phyloP scores from a whole-genome alignment of 1,139 yeast genomes.

The Candida smagusa region DNA sequence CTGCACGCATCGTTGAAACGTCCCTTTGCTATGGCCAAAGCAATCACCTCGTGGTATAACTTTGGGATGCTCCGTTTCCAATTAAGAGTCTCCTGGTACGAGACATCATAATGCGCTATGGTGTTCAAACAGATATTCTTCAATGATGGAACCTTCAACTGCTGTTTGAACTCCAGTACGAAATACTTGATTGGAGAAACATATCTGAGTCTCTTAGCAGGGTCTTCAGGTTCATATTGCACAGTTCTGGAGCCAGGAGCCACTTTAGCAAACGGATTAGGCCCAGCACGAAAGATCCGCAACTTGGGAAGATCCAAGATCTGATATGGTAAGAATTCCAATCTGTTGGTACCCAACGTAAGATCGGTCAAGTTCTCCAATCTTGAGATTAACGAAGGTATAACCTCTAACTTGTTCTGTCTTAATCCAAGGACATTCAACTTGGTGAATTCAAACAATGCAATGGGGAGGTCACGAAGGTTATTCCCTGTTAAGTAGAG shows the following conservation, averaged over 20 bases:
- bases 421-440: slow-evolving; percentile 55
- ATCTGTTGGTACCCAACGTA: slow-evolving; percentile 49
- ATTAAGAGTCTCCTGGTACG: slow-evolving; percentile 40
- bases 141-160: slow-evolving; percentile 30
- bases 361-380: slow-evolving; percentile 45
- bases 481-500: slow-evolving; percentile 50
- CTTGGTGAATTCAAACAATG: slow-evolving; percentile 46
- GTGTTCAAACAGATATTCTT: slow-evolving; percentile 40
- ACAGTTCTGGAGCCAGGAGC: slow-evolving; percentile 26
- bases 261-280: slow-evolving; percentile 37
- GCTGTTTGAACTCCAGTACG: slow-evolving; percentile 8
- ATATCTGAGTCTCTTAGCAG: slow-evolving; percentile 14
- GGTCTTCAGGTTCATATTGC: slow-evolving; percentile 7
- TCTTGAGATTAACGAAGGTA: slow-evolving; percentile 53
- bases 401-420: slow-evolving; percentile 43
- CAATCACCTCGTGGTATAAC: slow-evolving; percentile 33
- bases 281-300: slow-evolving; percentile 47
- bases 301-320: slow-evolving; percentile 43
- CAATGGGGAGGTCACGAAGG: slow-evolving; percentile 49
- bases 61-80: slow-evolving; percentile 43
- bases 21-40: slow-evolving; percentile 43
- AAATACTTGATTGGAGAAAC: slow-evolving; percentile 24
- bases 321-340: slow-evolving; percentile 54
- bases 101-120: slow-evolving; percentile 43
- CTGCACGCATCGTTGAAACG: slow-evolving; percentile 50